Conservation (phyloP, 371 early-diverging fungal genomes). For the Umbelopsis sp. region DNA sequence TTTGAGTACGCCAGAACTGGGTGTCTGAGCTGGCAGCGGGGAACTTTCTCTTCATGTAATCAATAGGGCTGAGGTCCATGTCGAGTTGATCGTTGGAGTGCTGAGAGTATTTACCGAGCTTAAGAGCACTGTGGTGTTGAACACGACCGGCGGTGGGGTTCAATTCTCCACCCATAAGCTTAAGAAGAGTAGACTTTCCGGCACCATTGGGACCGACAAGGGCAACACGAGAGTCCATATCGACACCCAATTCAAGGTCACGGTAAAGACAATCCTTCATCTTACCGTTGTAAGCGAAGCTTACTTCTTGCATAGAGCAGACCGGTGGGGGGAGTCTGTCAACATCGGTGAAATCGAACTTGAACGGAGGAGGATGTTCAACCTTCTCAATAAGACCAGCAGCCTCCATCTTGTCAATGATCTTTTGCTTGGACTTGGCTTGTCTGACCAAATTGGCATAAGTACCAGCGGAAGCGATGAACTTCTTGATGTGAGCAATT, state of each 20-base stretch:
- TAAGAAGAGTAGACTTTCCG: slow-evolving; percentile 93
- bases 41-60: slow-evolving; percentile 91
- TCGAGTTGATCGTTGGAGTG: slow-evolving; percentile 96
- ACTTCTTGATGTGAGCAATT: slow-evolving; percentile 98
- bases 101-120: slow-evolving; percentile 97
- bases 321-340: slow-evolving; percentile 97
- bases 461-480: slow-evolving; percentile 98
- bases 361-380: slow-evolving; percentile 71
- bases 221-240: slow-evolving; percentile 95
- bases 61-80: slow-evolving; percentile 84
- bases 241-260: slow-evolving; percentile 90
- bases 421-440: slow-evolving; percentile 99
- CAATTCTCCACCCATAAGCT: slow-evolving; percentile 89
- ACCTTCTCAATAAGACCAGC: slow-evolving; percentile 96
- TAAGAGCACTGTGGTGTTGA: slow-evolving; percentile 87
- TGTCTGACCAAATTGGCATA: slow-evolving; percentile 98
- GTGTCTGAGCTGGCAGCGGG: slow-evolving; percentile 49
- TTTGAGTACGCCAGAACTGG: slow-evolving; percentile 84
- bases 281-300: slow-evolving; percentile 89
- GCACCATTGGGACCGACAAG: slow-evolving; percentile 94
- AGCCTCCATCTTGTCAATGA: slow-evolving; percentile 99
- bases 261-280: slow-evolving; percentile 84
- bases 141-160: slow-evolving; percentile 87
- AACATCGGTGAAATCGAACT: slow-evolving; percentile 87
- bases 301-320: slow-evolving; percentile 89